Base-by-base conservation (phyloP, 2,329 filamentous ascomycete genomes). In the Hymenoscyphus linearis region DNA sequence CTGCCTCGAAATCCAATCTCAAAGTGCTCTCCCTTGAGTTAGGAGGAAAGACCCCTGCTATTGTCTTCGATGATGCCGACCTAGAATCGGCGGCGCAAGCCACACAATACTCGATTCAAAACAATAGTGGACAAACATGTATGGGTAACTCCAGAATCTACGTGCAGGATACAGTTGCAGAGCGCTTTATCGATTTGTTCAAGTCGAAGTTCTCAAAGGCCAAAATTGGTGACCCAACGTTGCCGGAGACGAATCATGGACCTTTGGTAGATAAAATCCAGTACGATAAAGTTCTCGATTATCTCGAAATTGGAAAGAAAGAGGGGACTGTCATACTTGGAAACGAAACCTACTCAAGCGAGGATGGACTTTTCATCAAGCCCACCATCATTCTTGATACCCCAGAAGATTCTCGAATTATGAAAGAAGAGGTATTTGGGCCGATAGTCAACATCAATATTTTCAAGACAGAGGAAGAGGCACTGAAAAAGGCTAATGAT, bases 351-450 rank as follows among this genome's bases (percentile, higher is more conserved):
- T 16, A 40, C 16, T 18, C 47, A 18, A 75, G 76, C 12, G 31
- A 25, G 2, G 44, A 73, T 87, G 82, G 82, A 61, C 86, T 84
- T 75, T 88, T 85, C 72, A 81, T 88, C 58, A 65, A 74, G 35
- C 80, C 80, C 0, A 82, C 80, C 4, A 77, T 82, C 62, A 82
- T 82, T 66, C 76, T 75, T 4, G 71, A 81, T 62, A 79, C 81
- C n/a, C 79, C 78, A 59, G 76, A 79, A 53, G 65, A 74, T 61
- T 79, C 81, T 75, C 77, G 57, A 12, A 68, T 76, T 56, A 71
- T 68, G 70, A 81, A 86, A 74, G 85, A 88, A 73, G 86, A 89
- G 74, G 87, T 89, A 74, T 89, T 89, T 73, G 86, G 86, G 60
- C 86, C 86, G 44, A 85, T 89, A 62, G 86, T 84, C 77, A 78